phyloP scores from a whole-genome alignment of 2,329 filamentous ascomycete species.

The Pseudogymnoascus sp. region DNA sequence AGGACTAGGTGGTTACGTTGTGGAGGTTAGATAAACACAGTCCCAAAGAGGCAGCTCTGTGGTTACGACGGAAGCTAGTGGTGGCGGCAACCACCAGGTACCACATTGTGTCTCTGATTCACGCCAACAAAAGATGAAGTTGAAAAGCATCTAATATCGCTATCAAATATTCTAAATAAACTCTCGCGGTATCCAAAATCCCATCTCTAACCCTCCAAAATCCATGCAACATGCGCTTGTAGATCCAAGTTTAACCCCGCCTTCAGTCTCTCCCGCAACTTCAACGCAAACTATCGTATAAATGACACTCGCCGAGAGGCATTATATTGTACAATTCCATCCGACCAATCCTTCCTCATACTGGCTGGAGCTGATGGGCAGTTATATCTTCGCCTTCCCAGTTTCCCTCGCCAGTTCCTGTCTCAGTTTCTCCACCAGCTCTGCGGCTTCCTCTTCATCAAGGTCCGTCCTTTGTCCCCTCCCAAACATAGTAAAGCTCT shows the following conservation, averaged over 20 bases:
- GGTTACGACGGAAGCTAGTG: not conserved
- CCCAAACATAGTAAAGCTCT: constrained; percentile 73
- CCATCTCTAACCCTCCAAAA: not conserved
- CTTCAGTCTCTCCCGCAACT: not conserved
- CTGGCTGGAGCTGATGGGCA: not conserved
- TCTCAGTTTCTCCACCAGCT: constrained; percentile 48
- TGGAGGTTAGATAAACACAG: not conserved
- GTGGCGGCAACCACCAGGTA: not conserved
- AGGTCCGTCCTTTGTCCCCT: constrained; percentile 62
- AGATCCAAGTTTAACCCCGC: not conserved
- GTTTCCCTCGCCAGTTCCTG: constrained; percentile 35
- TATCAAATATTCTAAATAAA: constrained; percentile 2
- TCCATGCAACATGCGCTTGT: not conserved
- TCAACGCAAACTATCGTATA: constrained; percentile 1
- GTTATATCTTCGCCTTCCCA: constrained; percentile 18
- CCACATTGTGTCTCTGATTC: not conserved
- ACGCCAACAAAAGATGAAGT: not conserved
- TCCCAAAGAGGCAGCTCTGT: not conserved
- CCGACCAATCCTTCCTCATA: not conserved
- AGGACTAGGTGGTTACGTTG: not conserved
- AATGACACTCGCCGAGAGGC: not conserved
- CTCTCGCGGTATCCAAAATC: not conserved
- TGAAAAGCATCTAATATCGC: constrained; percentile 4
- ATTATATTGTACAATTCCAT: constrained; percentile 5
- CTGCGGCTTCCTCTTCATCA: constrained; percentile 63